Evolutionary conservation across 2,329 filamentous ascomycete genomes (phyloP).

Genomic region (Diplodia seriata): DNA sequence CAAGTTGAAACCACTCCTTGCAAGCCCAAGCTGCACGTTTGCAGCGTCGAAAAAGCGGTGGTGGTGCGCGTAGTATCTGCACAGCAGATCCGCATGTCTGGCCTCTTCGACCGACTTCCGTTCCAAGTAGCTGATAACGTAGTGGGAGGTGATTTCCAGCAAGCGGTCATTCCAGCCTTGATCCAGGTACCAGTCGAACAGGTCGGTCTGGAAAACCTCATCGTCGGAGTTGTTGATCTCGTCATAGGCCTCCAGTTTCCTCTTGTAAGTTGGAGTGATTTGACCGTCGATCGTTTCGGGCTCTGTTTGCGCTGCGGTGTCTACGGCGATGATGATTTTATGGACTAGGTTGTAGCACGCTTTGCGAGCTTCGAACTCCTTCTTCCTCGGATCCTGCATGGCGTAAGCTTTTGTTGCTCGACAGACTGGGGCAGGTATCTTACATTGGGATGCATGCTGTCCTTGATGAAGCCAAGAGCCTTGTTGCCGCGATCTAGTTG

Average conservation of each 20-base stretch:
- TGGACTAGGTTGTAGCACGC: constrained; percentile 89
- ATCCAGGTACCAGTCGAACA: constrained; percentile 97
- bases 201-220: constrained; percentile 90
- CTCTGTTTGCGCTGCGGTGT: constrained; percentile 70
- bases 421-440: background rate
- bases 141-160: constrained; percentile 81
- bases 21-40: constrained; percentile 81
- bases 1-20: constrained; percentile 80
- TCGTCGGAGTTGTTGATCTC: constrained; percentile 89
- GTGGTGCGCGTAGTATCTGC: constrained; percentile 88
- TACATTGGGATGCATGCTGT: constrained; percentile 68
- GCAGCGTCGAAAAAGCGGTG: constrained; percentile 86
- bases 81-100: constrained; percentile 86
- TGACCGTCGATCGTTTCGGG: constrained; percentile 80
- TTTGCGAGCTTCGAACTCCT: constrained; percentile 73
- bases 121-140: constrained; percentile 85
- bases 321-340: constrained; percentile 77
- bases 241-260: constrained; percentile 85
- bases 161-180: constrained; percentile 86
- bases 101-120: constrained; percentile 75
- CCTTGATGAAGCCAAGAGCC: constrained; percentile 85
- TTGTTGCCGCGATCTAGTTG: constrained; percentile 87
- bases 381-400: constrained; percentile 69
- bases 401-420: constrained; percentile 28
- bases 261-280: constrained; percentile 75